Base-by-base conservation (phyloP, 1,284 basidiomycete species). In the Bondarzewia mesenterica region DNA sequence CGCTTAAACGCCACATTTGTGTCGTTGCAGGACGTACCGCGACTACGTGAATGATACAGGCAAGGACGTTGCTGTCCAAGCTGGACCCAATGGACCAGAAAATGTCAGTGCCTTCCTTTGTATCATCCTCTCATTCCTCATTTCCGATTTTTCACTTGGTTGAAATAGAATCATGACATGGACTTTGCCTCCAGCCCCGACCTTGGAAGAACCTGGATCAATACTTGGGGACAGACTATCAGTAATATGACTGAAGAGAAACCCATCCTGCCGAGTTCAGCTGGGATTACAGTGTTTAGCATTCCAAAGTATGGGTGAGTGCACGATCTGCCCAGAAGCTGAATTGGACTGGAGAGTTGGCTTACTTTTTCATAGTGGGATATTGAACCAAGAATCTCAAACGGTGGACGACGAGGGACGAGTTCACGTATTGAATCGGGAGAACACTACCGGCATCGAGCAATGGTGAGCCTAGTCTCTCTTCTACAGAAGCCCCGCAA, bases 51-150 rank as follows among this genome's bases (percentile, higher is more conserved):
- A 71, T 42, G 70, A 71, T 46, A 67, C 61, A 7, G 68, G 67
- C 7, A 58, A 66, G 45, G 55, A 66, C 45, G 66, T 71, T 21
- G 66, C 69, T 14, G 66, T 72, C 14, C 58, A 73, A 55, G 70
- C 71, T 7, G 71, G 71, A 0, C 71, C 71, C 0, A 73, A 73
- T 49, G 71, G 71, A 4, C 71, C 71, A 7, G 70, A 71, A 50
- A 73, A 73, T 50, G 69, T 69, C 27, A 8, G 29, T n/a, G 10
- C 29, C 29, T 32, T n/a, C 29, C n/a, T 32, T n/a, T n/a, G 62
- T 43, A 18, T 15, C 5, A 42, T 36, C 41, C 21, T 42, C 16
- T 39, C 12, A 8, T 40, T 16, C 7, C 15, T 22, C 23, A 26
- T 21, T 6, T 37, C 4, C 21, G 22, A 12, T 21, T 44, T 20